Base-by-base conservation (phyloP, 495 filamentous ascomycete genomes). In the Aspergillus panamensis region DNA sequence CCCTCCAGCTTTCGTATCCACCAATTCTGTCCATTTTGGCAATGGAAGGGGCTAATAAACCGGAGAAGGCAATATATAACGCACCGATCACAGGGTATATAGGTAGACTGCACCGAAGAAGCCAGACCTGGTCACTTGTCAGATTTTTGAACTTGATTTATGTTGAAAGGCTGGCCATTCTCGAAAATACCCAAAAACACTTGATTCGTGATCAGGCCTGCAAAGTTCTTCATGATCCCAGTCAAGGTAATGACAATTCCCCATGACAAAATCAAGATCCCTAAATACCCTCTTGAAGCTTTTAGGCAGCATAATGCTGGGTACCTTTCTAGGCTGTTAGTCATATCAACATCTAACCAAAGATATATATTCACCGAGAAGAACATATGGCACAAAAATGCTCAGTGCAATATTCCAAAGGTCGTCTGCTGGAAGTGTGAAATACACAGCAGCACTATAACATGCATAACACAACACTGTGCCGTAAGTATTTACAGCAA, bases 91-190 rank as follows among this genome's bases (percentile, higher is more conserved):
- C 65, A 83, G 84, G 0, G 86, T 87, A 33, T 88, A 78, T 55
- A 89, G 84, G 59, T 89, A 91, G 2, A 86, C 80, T 17, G 86
- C 81, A 12, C 85, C 88, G 63, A 87, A 91, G 31, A 91, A 73
- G 8, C 88, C 78, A 52, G 66, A 62, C 30, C 33, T 35, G n/a
- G n/a, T n/a, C n/a, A n/a, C n/a, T n/a, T n/a, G n/a, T n/a, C n/a
- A n/a, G n/a, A n/a, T n/a, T n/a, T n/a, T n/a, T n/a, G n/a, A n/a
- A 35, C 13, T 35, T 35, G 8, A 1, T 3, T 35, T 3, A 35
- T 35, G 33, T 35, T 8, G 33, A 35, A 13, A 13, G 8, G 33
- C 8, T 8, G 33, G 33, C 1, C 33, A 35, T 35, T 8, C 33
- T 91, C 87, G 4, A 82, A 77, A 62, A 87, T 82, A 14, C 87